Base-by-base conservation (phyloP, 345 rosid species). In the Dipteronia dyeriana region DNA sequence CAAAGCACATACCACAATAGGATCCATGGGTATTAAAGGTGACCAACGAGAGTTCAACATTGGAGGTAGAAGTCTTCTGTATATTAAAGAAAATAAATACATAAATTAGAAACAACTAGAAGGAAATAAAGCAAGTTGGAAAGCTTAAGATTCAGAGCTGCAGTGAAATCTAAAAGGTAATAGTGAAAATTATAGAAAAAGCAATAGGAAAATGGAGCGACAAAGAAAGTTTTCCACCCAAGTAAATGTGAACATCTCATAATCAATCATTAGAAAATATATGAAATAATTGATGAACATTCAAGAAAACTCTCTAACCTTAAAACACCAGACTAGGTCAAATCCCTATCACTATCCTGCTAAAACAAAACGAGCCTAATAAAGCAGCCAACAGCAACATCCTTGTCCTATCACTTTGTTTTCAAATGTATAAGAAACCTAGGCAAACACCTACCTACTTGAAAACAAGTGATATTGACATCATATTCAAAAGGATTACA, bases 11-110 rank as follows among this genome's bases (percentile, higher is more conserved):
- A 91, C 94, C 90, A 72, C 87, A 84, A 76, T 88, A 87, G 43
- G 94, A 84, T 78, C 98, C 99, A 84, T 92, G 95, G 74, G 95
- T 76, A 83, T 85, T 88, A 86, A 94, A 96, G 77, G 90, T 84
- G 72, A 96, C 94, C 79, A 96, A 75, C 19, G 92, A 81, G 60
- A 93, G 87, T 84, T 94, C 99, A 78, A 81, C 89, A 82, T 66
- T 85, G 47, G 91, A 84, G 73, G 83, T 75, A 69, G 89, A 38
- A 20, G 87, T 75, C 81, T 92, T 94, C 99, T 96, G 94, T 68
- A 78, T 66, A 76, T 31, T 73, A 79, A 77, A 26, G 45, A 51
- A 45, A 68, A 74, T 45, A 72, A 70, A 26, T 6, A 49, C 53
- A 43, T 47, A 43, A 38, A 60, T 20, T 25, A 41, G 26, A 78